Conservation (phyloP, 2,329 filamentous ascomycete species). For the Clonostachys rosea region DNA sequence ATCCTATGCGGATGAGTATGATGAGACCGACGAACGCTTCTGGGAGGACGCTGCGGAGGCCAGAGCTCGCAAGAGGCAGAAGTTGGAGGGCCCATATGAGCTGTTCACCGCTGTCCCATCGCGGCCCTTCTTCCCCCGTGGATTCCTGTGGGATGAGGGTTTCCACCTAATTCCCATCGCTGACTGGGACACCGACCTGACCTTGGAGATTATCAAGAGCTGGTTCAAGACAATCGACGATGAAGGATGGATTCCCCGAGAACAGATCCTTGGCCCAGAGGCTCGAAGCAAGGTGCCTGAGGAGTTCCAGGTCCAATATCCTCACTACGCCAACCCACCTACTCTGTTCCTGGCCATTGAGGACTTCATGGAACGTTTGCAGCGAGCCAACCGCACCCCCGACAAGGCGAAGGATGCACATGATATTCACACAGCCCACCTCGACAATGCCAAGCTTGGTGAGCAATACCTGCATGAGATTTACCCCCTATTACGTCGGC, state of each 20-base stretch:
- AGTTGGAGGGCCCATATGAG: conserved; percentile 76
- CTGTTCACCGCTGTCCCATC: conserved; percentile 91
- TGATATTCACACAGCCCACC: conserved; percentile 56
- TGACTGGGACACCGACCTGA: conserved; percentile 91
- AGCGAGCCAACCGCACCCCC: conserved; percentile 46
- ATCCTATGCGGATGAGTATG: conserved; percentile 87
- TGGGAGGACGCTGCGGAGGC: conserved; percentile 89
- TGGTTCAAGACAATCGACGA: conserved; percentile 97
- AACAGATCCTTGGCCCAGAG: conserved; percentile 90
- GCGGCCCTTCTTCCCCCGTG: conserved; percentile 90
- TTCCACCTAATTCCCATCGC: conserved; percentile 89
- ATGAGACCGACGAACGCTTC: conserved; percentile 92
- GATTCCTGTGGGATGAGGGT: conserved; percentile 97
- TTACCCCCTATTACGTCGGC: conserved; percentile 82
- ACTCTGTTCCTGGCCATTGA: conserved; percentile 90
- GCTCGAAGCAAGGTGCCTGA: conserved; percentile 89
- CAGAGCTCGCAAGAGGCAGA: conserved; percentile 61
- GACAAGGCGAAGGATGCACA: conserved; percentile 36
- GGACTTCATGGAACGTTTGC: conserved; percentile 74
- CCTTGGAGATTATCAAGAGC: conserved; percentile 82
- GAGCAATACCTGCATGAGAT: conserved; percentile 69
- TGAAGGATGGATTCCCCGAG: conserved; percentile 94
- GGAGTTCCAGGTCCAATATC: conserved; percentile 94
- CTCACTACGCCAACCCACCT: conserved; percentile 95
- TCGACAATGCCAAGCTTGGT: conserved; percentile 64